phyloP scores from a whole-genome alignment of 805 yeast genomes.

The Lipomyces sp. region DNA sequence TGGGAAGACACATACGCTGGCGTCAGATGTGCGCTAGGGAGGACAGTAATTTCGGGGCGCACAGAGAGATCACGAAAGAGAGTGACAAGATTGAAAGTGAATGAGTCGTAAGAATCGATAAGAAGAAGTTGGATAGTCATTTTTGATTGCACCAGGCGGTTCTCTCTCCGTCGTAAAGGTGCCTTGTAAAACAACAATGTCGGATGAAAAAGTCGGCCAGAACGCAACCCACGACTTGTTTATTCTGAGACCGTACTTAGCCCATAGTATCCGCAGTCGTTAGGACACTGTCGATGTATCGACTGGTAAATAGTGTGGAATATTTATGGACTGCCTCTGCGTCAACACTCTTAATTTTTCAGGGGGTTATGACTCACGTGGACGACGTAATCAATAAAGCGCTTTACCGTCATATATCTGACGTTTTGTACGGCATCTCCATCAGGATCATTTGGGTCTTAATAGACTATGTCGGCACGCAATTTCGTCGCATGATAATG shows the following conservation, averaged over 20 bases:
- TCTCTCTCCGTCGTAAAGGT: background rate
- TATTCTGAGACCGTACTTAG: no score
- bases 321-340: no score
- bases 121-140: constrained; percentile 49
- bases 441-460: no score
- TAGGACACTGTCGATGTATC: no score
- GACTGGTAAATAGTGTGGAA: no score
- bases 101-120: constrained; percentile 94
- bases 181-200: background rate
- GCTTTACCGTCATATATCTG: background rate
- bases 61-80: constrained; percentile 49
- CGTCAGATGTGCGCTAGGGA: constrained; percentile 47
- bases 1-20: constrained; percentile 54
- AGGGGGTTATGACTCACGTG: background rate
- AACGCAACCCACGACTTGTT: no score
- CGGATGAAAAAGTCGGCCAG: no score
- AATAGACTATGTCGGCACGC: no score
- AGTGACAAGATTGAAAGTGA: constrained; percentile 77
- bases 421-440: background rate
- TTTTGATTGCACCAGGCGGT: background rate
- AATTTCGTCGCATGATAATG: no score
- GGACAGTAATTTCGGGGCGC: constrained; percentile 33
- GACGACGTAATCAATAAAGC: background rate
- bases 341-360: background rate
- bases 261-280: no score